These are phyloP conservation scores for Globisporangium parvum DNA, from an alignment of 352 stramenopile genomes.

Conservation along the genomic window DNA sequence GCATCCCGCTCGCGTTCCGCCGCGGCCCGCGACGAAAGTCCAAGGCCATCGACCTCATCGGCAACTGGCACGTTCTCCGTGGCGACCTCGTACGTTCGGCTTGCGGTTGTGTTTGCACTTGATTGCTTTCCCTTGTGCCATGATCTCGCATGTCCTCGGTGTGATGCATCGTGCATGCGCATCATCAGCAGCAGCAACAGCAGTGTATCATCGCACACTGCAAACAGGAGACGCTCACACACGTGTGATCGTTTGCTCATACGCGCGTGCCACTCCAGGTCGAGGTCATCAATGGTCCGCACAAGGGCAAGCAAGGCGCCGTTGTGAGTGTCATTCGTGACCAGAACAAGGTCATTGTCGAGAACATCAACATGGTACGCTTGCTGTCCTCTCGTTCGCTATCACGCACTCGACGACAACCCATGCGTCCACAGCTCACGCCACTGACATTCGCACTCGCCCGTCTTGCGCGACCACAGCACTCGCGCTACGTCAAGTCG, in stretches of 20 bases:
- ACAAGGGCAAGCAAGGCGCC: constrained; percentile 79
- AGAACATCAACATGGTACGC: constrained; percentile 86
- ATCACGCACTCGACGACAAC: not conserved
- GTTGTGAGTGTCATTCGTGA: constrained; percentile 72
- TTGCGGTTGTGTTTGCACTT: not conserved
- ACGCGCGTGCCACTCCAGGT: constrained; percentile 28
- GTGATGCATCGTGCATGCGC: not conserved
- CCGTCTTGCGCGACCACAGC: constrained; percentile 15
- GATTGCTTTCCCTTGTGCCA: not conserved
- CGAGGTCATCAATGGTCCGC: constrained; percentile 72
- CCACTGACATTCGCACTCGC: not conserved
- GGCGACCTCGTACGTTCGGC: constrained; percentile 52
- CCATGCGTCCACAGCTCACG: not conserved
- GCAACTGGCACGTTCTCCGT: constrained; percentile 75
- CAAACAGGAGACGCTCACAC: not conserved
- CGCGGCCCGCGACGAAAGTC: constrained; percentile 67
- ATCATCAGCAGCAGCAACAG: not conserved
- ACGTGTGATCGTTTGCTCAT: not conserved
- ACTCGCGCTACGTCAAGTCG: constrained; percentile 79
- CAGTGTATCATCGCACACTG: not conserved
- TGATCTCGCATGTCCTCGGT: too few relatives aligned
- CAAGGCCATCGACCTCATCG: constrained; percentile 77
- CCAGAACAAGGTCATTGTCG: constrained; percentile 72
- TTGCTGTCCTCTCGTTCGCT: not conserved
- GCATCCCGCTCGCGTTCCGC: constrained; percentile 76